Evolutionary conservation across 805 yeast genomes (phyloP).

Genomic region (Brettanomyces nanus): DNA sequence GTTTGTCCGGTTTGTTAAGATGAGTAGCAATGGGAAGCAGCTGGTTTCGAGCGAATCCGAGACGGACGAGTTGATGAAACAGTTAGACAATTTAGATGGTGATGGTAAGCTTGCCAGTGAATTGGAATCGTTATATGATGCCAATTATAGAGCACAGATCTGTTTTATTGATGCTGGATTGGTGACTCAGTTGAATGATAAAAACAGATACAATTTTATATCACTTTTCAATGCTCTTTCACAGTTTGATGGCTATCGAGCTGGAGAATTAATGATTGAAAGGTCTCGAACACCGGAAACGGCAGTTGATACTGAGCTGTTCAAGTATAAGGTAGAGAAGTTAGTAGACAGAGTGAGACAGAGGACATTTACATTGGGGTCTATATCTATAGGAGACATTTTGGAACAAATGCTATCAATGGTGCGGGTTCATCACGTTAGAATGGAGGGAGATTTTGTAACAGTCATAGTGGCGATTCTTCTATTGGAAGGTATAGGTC

Average conservation of each 20-base stretch:
- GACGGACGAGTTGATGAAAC: slow-evolving; percentile 33
- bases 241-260: slow-evolving; percentile 86
- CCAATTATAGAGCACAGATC: slow-evolving; percentile 73
- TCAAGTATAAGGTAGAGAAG: slow-evolving; percentile 80
- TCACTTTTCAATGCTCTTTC: slow-evolving; percentile 85
- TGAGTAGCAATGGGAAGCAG: slow-evolving; percentile 26
- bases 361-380: slow-evolving; percentile 87
- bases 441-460: slow-evolving; percentile 96
- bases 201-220: slow-evolving; percentile 75
- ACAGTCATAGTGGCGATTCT: slow-evolving; percentile 92
- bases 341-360: slow-evolving; percentile 74
- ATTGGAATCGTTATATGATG: slow-evolving; percentile 35
- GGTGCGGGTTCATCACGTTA: slow-evolving; percentile 91
- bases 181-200: slow-evolving; percentile 77
- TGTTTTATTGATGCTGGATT: slow-evolving; percentile 92
- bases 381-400: slow-evolving; percentile 85
- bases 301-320: slow-evolving; percentile 73
- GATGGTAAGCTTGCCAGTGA: slow-evolving; percentile 31
- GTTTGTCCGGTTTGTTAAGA: slow-evolving; percentile 42
- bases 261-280: slow-evolving; percentile 94
- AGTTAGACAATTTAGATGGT: slow-evolving; percentile 24
- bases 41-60: slow-evolving; percentile 24
- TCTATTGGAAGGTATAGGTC: slow-evolving; percentile 88
- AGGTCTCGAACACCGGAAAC: slow-evolving; percentile 92
- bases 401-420: slow-evolving; percentile 78